These are phyloP conservation scores for Blastocystis sp. DNA, from an alignment of 352 stramenopile genomes.

Conservation along the genomic window DNA sequence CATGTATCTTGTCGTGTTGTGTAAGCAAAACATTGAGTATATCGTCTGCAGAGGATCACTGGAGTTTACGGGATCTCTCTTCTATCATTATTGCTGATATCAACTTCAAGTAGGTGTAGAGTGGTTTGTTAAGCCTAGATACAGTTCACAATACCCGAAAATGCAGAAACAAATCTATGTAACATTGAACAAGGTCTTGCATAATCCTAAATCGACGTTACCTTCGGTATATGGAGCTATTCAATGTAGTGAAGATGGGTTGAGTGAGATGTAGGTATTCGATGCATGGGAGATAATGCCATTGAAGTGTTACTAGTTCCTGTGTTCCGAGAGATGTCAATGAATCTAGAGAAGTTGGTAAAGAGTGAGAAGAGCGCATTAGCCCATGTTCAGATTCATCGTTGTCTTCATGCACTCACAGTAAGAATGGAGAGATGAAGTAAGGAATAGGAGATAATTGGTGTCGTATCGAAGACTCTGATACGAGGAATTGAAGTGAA, in stretches of 20 bases:
- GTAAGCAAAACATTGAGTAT: slow-evolving; percentile 21
- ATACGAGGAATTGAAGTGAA: background rate
- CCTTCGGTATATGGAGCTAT: slow-evolving; percentile 14
- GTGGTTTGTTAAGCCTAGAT: background rate
- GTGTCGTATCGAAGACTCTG: background rate
- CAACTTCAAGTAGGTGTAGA: background rate
- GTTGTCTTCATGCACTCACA: slow-evolving; percentile 14
- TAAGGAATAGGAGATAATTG: slow-evolving; percentile 3
- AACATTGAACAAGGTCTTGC: slow-evolving; percentile 25
- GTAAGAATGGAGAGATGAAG: background rate
- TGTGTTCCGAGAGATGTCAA: background rate
- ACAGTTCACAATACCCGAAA: slow-evolving; percentile 9
- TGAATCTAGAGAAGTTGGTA: background rate
- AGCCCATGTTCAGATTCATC: slow-evolving; percentile 27
- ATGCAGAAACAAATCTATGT: slow-evolving; percentile 22
- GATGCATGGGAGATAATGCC: background rate
- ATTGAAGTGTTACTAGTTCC: background rate
- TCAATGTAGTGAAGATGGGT: background rate
- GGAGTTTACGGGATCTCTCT: background rate
- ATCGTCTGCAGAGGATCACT: slow-evolving; percentile 22
- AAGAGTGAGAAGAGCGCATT: background rate
- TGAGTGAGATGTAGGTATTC: background rate
- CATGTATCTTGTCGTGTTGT: slow-evolving; percentile 20
- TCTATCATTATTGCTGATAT: slow-evolving; percentile 4
- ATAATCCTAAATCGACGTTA: slow-evolving; percentile 20